Evolutionary conservation across 352 stramenopile species (phyloP), one percentile per base, ranked within the genome.

Genomic region (Phytophthora macrochlamydospora): DNA sequence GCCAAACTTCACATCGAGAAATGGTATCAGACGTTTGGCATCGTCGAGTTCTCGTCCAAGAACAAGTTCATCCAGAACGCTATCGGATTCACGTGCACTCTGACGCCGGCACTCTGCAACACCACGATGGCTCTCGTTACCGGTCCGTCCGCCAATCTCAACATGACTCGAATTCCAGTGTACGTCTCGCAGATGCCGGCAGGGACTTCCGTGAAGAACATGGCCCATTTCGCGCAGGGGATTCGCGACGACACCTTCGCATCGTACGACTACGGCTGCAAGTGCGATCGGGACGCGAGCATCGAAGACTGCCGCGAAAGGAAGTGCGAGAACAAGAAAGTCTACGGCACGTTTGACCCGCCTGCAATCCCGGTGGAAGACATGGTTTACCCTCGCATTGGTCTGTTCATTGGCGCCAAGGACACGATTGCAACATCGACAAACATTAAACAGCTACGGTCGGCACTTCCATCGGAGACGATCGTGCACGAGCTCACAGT

Each of bases 181-280:
- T 87, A 85, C 61, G 68, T 87, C 56, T 69, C 73, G 13, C 76
- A 87, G 62, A 85, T 71, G 2, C 79, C 79, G 1, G 73, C 79
- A 2, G 76, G 79, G 7, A 87, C 74, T 6, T 85, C 76, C 0
- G 76, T 85, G 30, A 87, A 87, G 66, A 87, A 83, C 59, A 66
- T 87, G 51, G 79, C 57, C 5, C 76, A 87, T 42, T 87, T 74
- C 51, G 76, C 76, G 18, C 79, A 87, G 46, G 62, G 54, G 51
- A 84, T 87, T 56, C 76, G 79, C 29, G 71, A 73, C 50, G 62
- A 81, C 29, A 80, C 71, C 0, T 87, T 84, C 54, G 71, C 69
- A 18, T 58, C 60, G 30, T 87, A 79, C 45, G 76, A 87, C 69
- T 87, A 85, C 51, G 79, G 79, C 24, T 87, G 78, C 60, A 43